Evolutionary conservation across 139 green algal genomes (phyloP), one percentile per base, ranked within the genome.

Genomic region (Microglena sp.): DNA sequence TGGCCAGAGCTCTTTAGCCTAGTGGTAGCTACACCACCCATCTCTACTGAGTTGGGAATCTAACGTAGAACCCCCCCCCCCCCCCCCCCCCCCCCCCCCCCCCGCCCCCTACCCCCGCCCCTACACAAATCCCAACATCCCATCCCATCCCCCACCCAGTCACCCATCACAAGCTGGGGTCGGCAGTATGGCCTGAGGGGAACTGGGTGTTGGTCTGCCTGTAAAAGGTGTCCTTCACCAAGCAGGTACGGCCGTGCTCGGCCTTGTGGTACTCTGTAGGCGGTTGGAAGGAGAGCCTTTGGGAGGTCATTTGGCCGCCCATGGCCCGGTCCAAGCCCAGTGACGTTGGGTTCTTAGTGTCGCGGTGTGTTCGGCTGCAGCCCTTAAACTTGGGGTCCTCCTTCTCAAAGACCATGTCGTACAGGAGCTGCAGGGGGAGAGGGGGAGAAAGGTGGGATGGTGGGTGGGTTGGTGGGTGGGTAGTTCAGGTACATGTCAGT

Each of bases 201-300:
- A 86, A 89, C 24, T 77, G 61, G 1, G 85, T 65, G 64, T 89
- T 90, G 6, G 80, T 90, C 53, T 80, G 79, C 15, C 86, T 58
- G 83, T 85, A 91, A 60, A 91, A 91, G n/a, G 82, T 88, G 56
- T 87, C 80, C n/a, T 75, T 56, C 29, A 94, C 73, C 18, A 94
- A 66, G 1, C 85, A 85, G 72, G 85, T 84, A 35, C 74, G 71
- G 1, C 79, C 87, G 70, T 84, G 84, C 72, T 87, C 67, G 3
- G 87, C 85, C 79, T 94, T 94, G 64, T 61, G 21, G 62, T 86
- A 81, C 34, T 77, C 44, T 2, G 34, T 45, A n/a, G 80, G 75
- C 3, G 81, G 59, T 60, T 67, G 33, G 69, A 80, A 84, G 0
- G 76, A 62, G 24, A 86, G 68, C 18, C 22, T 58, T 22, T 74